Base-by-base conservation (phyloP, 148 eudicot genomes). In the Hydrangea macrophylla region DNA sequence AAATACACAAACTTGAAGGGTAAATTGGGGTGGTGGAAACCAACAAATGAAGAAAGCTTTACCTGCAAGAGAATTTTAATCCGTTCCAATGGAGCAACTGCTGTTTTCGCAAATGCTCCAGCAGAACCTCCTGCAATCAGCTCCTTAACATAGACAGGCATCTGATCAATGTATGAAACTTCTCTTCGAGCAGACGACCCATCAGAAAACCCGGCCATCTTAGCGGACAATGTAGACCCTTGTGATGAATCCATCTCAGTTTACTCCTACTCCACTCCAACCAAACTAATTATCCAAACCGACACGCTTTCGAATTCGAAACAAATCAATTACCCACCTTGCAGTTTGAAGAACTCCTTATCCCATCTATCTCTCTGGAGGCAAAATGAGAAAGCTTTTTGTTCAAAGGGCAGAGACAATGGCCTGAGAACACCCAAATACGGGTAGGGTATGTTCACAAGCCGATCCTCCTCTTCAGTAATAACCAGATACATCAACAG, bases 111-210 rank as follows among this genome's bases (percentile, higher is more conserved):
- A 73, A 94, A 75, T 59, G 86, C 99, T 0, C 99, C 99, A 48
- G 99, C 91, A 60, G 93, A 88, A 20, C 99, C 99, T 26, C 99
- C 99, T 27, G 99, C 97, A 53, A 91, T 94, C 74, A 94, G 82
- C 78, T 94, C 99, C 75, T 84, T 87, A 0, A 80, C 97, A 76
- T 88, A 94, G 39, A 85, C 65, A 6, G 99, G 99, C 72, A 94
- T 65, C 28, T 68, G 62, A 86, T 91, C 93, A n/a, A 91, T 57
- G 25, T 59, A 60, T 7, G 78, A 69, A 56, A 73, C 69, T 64
- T 80, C 74, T 30, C 55, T 64, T 35, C 22, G 68, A 1, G 70
- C 55, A 5, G 75, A 65, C 0, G 88, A 62, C 25, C 76, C 84
- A 23, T 82, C 93, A 20, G 84, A 87, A 33, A 86, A 72, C 5